Evolutionary conservation across 345 rosid species (phyloP).

Genomic region (Salix udensis): DNA sequence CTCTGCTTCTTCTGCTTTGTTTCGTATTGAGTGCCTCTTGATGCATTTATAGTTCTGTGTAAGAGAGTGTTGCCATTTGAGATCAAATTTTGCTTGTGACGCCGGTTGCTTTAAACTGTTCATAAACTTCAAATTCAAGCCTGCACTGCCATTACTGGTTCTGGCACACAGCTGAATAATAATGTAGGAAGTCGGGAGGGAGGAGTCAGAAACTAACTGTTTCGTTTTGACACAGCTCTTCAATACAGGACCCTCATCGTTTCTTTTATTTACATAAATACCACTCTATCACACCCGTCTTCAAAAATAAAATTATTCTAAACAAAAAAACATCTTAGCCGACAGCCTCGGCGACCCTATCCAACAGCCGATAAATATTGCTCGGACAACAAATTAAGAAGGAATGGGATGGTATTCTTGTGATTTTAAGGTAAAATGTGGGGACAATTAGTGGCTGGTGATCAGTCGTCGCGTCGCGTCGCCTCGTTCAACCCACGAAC

Average conservation of each 20-base stretch:
- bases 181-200: neutral
- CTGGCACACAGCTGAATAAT: neutral
- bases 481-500: neutral
- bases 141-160: neutral
- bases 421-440: neutral
- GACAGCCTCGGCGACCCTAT: no score
- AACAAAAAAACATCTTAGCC: no score
- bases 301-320: no score
- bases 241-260: neutral
- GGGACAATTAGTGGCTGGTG: neutral
- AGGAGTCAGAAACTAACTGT: neutral
- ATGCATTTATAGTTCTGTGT: slow-evolving; percentile 26
- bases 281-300: neutral
- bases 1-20: slow-evolving; percentile 5
- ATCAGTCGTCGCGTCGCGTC: neutral
- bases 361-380: no score
- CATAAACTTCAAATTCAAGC: neutral
- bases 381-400: neutral
- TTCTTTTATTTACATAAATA: slow-evolving; percentile 1
- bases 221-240: neutral
- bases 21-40: slow-evolving; percentile 18
- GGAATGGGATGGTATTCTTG: neutral
- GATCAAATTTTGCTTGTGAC: neutral
- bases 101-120: neutral
- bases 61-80: neutral